Conservation (phyloP, 2,329 filamentous ascomycete species). For the Ceratocystis cacaofunesta region DNA sequence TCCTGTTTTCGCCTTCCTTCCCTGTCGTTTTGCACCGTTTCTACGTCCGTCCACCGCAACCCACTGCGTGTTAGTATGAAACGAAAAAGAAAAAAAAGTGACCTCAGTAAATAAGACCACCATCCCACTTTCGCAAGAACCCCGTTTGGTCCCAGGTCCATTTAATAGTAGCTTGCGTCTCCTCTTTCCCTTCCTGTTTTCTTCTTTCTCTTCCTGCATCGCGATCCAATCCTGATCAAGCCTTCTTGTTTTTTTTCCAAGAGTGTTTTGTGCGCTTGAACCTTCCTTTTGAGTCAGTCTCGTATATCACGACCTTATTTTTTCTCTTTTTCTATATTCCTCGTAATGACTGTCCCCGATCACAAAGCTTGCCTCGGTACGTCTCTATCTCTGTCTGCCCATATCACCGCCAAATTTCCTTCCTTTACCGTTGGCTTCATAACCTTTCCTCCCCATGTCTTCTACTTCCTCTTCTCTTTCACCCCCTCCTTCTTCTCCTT, state of each 20-base stretch:
- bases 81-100: background rate
- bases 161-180: constrained; percentile 8
- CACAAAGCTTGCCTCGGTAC: constrained; percentile 49
- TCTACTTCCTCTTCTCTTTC: constrained; percentile 35
- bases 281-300: constrained; percentile 13
- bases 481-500: constrained; percentile 24
- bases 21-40: background rate
- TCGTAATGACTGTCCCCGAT: constrained; percentile 37
- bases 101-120: constrained; percentile 10
- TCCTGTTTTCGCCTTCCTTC: constrained; percentile 3
- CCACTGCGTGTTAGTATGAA: background rate
- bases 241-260: constrained; percentile 5
- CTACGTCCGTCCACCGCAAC: constrained; percentile 2
- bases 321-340: constrained; percentile 19
- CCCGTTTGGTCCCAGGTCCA: constrained; percentile 13
- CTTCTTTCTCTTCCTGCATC: constrained; percentile 11
- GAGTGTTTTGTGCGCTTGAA: constrained; percentile 15
- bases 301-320: constrained; percentile 8
- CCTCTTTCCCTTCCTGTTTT: constrained; percentile 9
- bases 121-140: constrained; percentile 3
- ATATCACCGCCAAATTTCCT: constrained; percentile 17
- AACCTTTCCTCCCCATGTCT: background rate
- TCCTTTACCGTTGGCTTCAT: background rate
- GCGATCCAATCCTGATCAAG: constrained; percentile 11
- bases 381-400: constrained; percentile 26